Evolutionary conservation across 805 yeast species (phyloP).

Genomic region (Candida sphagnicola): DNA sequence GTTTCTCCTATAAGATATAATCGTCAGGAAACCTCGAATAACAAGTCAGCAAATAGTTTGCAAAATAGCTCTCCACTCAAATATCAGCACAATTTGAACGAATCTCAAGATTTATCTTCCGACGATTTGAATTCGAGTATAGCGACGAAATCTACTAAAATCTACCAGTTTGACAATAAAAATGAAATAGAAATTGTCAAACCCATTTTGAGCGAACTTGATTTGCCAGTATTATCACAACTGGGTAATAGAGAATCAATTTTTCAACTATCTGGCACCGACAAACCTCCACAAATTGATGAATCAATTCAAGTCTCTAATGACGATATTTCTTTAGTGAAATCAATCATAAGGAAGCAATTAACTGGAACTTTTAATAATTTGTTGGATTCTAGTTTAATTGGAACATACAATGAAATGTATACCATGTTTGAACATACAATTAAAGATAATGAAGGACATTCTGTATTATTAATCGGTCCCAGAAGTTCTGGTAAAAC

Average conservation of each 20-base stretch:
- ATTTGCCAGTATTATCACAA: too few relatives aligned
- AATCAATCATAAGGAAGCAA: slow-evolving; percentile 17
- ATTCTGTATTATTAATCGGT: slow-evolving; percentile 77
- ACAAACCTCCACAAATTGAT: background rate
- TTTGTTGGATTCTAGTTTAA: slow-evolving; percentile 12
- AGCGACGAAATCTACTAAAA: background rate
- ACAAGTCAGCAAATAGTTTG: too few relatives aligned
- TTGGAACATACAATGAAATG: slow-evolving; percentile 45
- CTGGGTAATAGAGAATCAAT: too few relatives aligned
- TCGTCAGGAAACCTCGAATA: too few relatives aligned
- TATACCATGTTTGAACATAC: slow-evolving; percentile 60
- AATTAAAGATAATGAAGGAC: slow-evolving; percentile 66
- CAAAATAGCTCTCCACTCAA: too few relatives aligned
- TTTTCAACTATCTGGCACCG: background rate
- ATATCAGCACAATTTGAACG: too few relatives aligned
- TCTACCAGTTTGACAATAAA: background rate
- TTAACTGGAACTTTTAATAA: slow-evolving; percentile 16
- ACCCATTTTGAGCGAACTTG: too few relatives aligned
- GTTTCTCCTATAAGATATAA: too few relatives aligned
- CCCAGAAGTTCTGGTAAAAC: slow-evolving; percentile 79
- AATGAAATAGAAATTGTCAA: too few relatives aligned
- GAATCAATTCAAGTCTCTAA: slow-evolving; percentile 1
- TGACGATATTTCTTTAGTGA: slow-evolving; percentile 13
- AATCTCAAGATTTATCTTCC: too few relatives aligned
- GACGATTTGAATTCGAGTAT: too few relatives aligned